Evolutionary conservation across 140 eudicot genomes (phyloP).

Genomic region (Anethum foeniculum): DNA sequence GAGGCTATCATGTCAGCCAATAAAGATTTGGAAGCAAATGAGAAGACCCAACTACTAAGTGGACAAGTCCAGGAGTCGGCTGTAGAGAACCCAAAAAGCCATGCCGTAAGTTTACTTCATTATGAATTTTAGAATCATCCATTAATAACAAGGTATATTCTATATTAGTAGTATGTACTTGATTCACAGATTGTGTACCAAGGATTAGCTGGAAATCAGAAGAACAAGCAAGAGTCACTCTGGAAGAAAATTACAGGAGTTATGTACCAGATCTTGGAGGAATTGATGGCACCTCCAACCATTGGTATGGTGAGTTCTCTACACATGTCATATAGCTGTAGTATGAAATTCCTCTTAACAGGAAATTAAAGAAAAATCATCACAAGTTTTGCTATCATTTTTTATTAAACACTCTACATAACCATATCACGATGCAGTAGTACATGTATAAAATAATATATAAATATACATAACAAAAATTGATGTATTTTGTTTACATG

Average conservation of each 20-base stretch:
- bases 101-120: conserved; percentile 27
- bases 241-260: conserved; percentile 25
- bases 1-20: conserved; percentile 38
- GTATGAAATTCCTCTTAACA: background rate
- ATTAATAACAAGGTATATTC: no score
- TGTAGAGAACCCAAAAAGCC: conserved; percentile 24
- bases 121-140: background rate
- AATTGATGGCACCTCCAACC: conserved; percentile 78
- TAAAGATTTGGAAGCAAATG: conserved; percentile 52
- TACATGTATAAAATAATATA: background rate
- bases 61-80: conserved; percentile 24
- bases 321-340: background rate
- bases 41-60: conserved; percentile 44
- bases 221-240: conserved; percentile 11
- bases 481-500: background rate
- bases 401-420: background rate
- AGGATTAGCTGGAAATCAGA: conserved; percentile 17
- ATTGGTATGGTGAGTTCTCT: conserved; percentile 59
- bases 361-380: background rate
- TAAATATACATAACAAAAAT: background rate
- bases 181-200: conserved; percentile 28
- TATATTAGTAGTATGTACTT: background rate
- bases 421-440: background rate
- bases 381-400: background rate
- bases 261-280: conserved; percentile 41